A percentile compares a stretch with the other conserved stretches of the same genome.
Evolutionary conservation across 352 stramenopile genomes (phyloP).

Genomic region (Globisporangium heterothallicum): DNA sequence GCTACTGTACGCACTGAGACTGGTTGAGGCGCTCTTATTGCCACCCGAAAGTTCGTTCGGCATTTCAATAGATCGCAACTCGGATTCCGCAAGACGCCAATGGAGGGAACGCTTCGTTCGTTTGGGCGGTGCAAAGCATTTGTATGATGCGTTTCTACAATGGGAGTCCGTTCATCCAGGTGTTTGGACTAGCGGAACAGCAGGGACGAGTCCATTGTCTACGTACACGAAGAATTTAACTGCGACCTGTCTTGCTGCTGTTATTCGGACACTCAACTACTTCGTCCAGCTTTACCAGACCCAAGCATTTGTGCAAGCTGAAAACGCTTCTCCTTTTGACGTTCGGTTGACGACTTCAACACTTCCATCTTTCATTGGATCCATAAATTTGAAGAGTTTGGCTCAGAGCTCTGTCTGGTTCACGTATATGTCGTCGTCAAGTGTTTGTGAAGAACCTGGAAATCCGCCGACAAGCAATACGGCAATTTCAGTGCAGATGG

Average conservation of each 20-base stretch:
- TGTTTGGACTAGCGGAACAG: neutral
- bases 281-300: slow-evolving; percentile 27
- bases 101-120: slow-evolving; percentile 78
- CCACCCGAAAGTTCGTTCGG: slow-evolving; percentile 18
- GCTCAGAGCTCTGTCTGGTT: neutral
- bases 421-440: neutral
- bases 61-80: neutral
- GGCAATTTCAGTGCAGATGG: slow-evolving; percentile 10
- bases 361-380: slow-evolving; percentile 27
- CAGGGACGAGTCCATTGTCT: neutral
- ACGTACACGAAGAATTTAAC: slow-evolving; percentile 32
- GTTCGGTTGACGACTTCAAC: slow-evolving; percentile 22
- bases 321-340: slow-evolving; percentile 20
- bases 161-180: slow-evolving; percentile 15
- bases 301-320: neutral
- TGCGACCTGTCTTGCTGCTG: slow-evolving; percentile 42
- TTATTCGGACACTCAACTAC: slow-evolving; percentile 41
- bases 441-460: neutral
- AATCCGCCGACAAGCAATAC: too few species aligned
- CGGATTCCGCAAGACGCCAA: slow-evolving; percentile 47
- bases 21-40: slow-evolving; percentile 67
- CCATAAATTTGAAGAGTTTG: slow-evolving; percentile 12
- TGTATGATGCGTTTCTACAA: slow-evolving; percentile 34
- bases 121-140: slow-evolving; percentile 40
- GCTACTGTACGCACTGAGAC: slow-evolving; percentile 56